phyloP scores from a whole-genome alignment of 1,284 basidiomycete species.

The Trichosporon coremiiforme region DNA sequence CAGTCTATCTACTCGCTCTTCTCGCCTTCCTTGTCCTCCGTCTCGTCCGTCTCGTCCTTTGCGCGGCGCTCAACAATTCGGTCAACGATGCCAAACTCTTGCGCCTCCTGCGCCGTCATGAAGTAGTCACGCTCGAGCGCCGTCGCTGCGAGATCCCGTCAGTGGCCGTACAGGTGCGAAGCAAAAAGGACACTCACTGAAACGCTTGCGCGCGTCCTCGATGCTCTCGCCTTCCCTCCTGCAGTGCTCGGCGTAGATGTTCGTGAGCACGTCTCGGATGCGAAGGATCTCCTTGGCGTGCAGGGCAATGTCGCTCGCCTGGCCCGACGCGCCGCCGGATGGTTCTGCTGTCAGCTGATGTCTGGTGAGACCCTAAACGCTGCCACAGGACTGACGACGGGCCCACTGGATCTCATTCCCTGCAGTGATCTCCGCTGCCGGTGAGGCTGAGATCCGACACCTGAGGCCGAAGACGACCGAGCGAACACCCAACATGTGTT shows the following conservation, averaged over 20 bases:
- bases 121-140: conserved; percentile 92
- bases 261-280: conserved; percentile 75
- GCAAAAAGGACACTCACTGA: conserved; percentile 63
- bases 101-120: conserved; percentile 84
- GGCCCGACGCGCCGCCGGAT: conserved; percentile 87
- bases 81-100: conserved; percentile 88
- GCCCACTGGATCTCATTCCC: not conserved
- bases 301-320: conserved; percentile 90
- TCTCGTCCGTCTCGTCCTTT: conserved; percentile 32
- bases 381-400: not conserved
- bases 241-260: conserved; percentile 72
- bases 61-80: conserved; percentile 68
- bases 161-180: not conserved
- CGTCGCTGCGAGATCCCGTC: conserved; percentile 59
- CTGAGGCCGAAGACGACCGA: not conserved
- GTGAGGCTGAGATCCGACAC: no score
- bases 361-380: not conserved
- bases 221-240: conserved; percentile 66
- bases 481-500: not conserved
- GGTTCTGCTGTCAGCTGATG: conserved; percentile 66
- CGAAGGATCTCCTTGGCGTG: conserved; percentile 91
- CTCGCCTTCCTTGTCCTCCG: conserved; percentile 15
- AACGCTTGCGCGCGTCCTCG: conserved; percentile 68
- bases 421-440: no score
- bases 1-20: conserved; percentile 15